phyloP scores from a whole-genome alignment of 2,329 filamentous ascomycete species.

The Penicillium fuscoglaucum region DNA sequence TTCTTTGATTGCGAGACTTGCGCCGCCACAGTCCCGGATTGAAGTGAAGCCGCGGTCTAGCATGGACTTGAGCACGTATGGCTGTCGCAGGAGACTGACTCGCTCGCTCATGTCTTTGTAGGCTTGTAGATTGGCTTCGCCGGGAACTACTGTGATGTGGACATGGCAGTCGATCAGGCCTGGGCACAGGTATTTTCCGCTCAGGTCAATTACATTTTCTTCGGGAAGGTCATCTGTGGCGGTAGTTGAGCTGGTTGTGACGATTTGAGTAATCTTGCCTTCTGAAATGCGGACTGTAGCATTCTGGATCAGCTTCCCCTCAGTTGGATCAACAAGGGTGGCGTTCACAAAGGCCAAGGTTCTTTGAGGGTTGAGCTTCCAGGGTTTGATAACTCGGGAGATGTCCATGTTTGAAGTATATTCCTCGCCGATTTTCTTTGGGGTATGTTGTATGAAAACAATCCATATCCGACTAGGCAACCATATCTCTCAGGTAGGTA shows the following conservation, averaged over 20 bases:
- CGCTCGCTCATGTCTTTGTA: conserved; percentile 22
- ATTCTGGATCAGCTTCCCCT: conserved; percentile 16
- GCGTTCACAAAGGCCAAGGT: conserved; percentile 16
- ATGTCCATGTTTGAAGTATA: conserved; percentile 16
- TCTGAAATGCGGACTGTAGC: conserved; percentile 19
- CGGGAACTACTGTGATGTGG: conserved; percentile 50
- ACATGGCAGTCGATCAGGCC: conserved; percentile 57
- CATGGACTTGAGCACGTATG: conserved; percentile 44
- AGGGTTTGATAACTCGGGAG: conserved; percentile 20
- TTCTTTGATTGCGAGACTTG: conserved; percentile 52
- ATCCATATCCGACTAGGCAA: background rate
- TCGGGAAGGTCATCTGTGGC: background rate
- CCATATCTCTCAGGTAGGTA: background rate
- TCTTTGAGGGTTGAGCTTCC: conserved; percentile 18
- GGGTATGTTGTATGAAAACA: background rate
- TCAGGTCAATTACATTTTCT: conserved; percentile 38
- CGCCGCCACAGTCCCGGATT: conserved; percentile 60
- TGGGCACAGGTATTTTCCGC: conserved; percentile 50
- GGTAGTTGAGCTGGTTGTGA: background rate
- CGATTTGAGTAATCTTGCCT: conserved; percentile 16
- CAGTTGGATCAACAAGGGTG: conserved; percentile 21
- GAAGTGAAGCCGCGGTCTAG: conserved; percentile 60
- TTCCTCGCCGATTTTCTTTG: background rate
- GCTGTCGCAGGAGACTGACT: conserved; percentile 24
- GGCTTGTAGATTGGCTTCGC: conserved; percentile 29